Evolutionary conservation across 257 asterid genomes (phyloP).

Genomic region (Solanum neorickii): DNA sequence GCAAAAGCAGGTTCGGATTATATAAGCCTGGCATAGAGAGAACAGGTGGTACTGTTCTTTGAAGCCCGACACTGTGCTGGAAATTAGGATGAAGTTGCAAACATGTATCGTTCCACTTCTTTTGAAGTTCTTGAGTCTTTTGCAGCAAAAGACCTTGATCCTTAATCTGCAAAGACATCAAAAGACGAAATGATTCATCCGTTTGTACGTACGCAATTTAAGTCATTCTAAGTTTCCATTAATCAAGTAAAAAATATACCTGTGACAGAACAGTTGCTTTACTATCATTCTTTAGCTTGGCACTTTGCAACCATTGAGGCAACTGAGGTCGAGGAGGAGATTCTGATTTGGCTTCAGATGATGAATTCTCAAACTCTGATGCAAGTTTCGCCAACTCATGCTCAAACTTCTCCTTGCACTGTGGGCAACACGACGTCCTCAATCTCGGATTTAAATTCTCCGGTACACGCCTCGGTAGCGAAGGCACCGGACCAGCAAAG

Average conservation of each 20-base stretch:
- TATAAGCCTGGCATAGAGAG: constrained; percentile 32
- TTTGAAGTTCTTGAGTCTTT: constrained; percentile 55
- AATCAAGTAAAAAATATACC: constrained; percentile 20
- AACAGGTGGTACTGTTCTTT: constrained; percentile 21
- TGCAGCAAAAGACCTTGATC: constrained; percentile 47
- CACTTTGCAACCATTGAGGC: constrained; percentile 83
- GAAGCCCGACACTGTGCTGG: constrained; percentile 30
- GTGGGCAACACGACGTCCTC: constrained; percentile 38
- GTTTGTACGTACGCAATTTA: neutral
- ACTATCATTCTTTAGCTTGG: constrained; percentile 28
- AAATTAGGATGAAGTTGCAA: constrained; percentile 60
- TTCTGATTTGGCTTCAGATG: constrained; percentile 34
- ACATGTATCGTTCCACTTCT: constrained; percentile 71
- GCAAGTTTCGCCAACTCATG: constrained; percentile 46
- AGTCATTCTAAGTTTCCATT: neutral
- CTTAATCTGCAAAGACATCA: constrained; percentile 28
- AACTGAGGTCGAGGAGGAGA: constrained; percentile 28
- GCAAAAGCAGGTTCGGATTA: constrained; percentile 38
- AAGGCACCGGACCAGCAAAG: constrained; percentile 18
- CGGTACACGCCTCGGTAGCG: constrained; percentile 10
- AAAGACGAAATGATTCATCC: neutral
- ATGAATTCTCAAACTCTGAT: constrained; percentile 44
- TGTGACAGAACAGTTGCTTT: constrained; percentile 30
- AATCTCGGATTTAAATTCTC: constrained; percentile 38
- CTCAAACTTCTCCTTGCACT: constrained; percentile 43